A percentile compares a stretch with the other conserved stretches of the same genome.
Evolutionary conservation across 352 stramenopile species (phyloP).

Genomic region (Elongisporangium anandrum): DNA sequence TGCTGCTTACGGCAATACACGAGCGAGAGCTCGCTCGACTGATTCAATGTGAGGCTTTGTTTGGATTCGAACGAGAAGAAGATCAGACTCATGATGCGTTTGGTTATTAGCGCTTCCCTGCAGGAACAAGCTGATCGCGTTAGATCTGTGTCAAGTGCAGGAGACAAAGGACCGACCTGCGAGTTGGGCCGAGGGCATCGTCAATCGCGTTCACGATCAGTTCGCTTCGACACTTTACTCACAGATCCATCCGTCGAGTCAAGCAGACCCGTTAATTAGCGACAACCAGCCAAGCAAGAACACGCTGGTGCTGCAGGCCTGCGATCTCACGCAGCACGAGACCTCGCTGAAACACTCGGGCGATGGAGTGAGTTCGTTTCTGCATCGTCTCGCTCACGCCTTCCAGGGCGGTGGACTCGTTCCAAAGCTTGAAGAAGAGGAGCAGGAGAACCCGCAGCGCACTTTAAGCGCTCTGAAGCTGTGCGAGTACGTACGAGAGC

Average conservation of each 20-base stretch:
- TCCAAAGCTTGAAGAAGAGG: conserved; percentile 20
- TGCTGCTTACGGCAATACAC: conserved; percentile 60
- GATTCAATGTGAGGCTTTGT: conserved; percentile 36
- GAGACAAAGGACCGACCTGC: conserved; percentile 28
- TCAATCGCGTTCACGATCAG: too few relatives aligned
- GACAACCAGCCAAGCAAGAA: too few relatives aligned
- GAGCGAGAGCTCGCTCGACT: conserved; percentile 53
- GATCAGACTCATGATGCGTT: background rate
- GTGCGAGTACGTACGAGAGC: conserved; percentile 30
- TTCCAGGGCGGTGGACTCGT: conserved; percentile 45
- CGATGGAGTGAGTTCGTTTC: conserved; percentile 54
- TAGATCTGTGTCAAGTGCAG: conserved; percentile 64
- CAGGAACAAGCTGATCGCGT: conserved; percentile 54
- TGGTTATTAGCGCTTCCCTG: conserved; percentile 47
- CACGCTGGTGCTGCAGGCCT: conserved; percentile 31
- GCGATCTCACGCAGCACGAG: conserved; percentile 28
- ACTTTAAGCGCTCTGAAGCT: conserved; percentile 28
- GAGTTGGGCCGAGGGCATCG: too few relatives aligned
- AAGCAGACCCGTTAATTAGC: too few relatives aligned
- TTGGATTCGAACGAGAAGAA: background rate
- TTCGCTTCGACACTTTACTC: too few relatives aligned
- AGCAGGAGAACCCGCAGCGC: conserved; percentile 7
- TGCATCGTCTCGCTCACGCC: conserved; percentile 52
- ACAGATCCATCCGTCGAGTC: too few relatives aligned
- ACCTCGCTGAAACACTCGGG: conserved; percentile 25